Evolutionary conservation across 2,329 filamentous ascomycete species (phyloP).

Genomic region (Ilyonectria mors-panacis): DNA sequence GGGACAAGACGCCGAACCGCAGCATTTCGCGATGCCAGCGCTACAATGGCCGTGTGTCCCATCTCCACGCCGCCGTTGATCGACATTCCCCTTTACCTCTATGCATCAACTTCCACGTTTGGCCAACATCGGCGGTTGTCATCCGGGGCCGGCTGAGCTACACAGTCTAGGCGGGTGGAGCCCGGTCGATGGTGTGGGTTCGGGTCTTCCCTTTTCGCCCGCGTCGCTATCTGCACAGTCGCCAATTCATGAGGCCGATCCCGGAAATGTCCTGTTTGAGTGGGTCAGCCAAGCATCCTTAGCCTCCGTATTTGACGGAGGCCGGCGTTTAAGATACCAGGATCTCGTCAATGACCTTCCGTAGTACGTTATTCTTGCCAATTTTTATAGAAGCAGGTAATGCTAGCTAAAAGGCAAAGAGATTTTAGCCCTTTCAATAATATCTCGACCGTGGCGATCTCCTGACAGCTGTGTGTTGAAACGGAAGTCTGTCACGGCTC

Average conservation of each 20-base stretch:
- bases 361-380: too few relatives aligned
- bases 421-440: too few relatives aligned
- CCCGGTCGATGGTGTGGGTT: conserved; percentile 18
- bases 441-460: too few relatives aligned
- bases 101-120: neutral
- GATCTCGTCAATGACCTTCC: too few relatives aligned
- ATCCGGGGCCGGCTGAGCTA: conserved; percentile 10
- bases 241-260: conserved; percentile 1
- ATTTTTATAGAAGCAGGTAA: neutral
- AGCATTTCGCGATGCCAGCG: neutral
- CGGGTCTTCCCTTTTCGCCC: conserved; percentile 24
- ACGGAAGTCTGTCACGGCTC: too few relatives aligned
- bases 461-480: too few relatives aligned
- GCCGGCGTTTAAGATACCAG: neutral
- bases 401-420: neutral
- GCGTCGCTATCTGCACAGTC: neutral
- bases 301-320: conserved; percentile 15
- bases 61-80: neutral
- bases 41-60: neutral
- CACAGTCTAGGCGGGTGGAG: conserved; percentile 19
- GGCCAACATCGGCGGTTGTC: conserved; percentile 3
- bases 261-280: neutral
- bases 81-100: neutral
- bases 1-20: neutral
- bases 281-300: neutral